Percentiles rank a stretch among this genome's conserved stretches.
Conservation (phyloP, 306 rosid genomes). For the Ammopiptanthus mongolicus region DNA sequence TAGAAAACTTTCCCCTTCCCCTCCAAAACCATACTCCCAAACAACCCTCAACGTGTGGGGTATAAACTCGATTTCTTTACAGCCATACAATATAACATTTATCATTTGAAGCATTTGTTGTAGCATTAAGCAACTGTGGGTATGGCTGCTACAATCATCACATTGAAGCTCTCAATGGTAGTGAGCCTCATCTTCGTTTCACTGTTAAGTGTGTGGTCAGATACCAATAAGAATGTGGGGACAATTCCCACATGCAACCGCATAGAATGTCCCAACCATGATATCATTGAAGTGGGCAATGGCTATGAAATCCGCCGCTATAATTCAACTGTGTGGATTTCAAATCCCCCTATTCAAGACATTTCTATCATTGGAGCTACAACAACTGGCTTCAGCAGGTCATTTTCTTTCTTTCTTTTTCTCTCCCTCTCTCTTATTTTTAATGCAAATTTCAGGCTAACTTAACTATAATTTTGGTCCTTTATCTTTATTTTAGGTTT, state of each 20-base stretch:
- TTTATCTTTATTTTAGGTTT: too few species aligned
- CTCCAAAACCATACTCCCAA: too few species aligned
- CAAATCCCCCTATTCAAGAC: constrained; percentile 52
- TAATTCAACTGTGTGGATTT: constrained; percentile 58
- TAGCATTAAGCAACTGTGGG: neutral
- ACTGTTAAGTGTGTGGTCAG: constrained; percentile 16
- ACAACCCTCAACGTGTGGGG: too few species aligned
- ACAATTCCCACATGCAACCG: constrained; percentile 46
- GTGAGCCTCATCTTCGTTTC: constrained; percentile 38
- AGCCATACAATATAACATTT: neutral
- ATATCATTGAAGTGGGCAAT: constrained; percentile 32
- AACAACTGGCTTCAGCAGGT: constrained; percentile 66
- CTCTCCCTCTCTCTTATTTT: neutral
- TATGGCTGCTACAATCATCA: too few species aligned
- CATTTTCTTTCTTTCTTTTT: neutral
- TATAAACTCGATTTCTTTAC: too few species aligned
- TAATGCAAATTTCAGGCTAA: too few species aligned
- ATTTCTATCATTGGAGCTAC: constrained; percentile 66
- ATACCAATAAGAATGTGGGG: neutral
- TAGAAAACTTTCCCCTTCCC: too few species aligned
- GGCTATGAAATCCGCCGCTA: constrained; percentile 62
- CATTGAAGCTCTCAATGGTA: too few species aligned
- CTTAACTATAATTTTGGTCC: too few species aligned
- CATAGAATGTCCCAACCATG: constrained; percentile 66
- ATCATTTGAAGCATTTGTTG: too few species aligned